Evolutionary conservation across 371 early-diverging fungal species (phyloP), one percentile per base, ranked within the genome.

Genomic region (Mucor indicus): DNA sequence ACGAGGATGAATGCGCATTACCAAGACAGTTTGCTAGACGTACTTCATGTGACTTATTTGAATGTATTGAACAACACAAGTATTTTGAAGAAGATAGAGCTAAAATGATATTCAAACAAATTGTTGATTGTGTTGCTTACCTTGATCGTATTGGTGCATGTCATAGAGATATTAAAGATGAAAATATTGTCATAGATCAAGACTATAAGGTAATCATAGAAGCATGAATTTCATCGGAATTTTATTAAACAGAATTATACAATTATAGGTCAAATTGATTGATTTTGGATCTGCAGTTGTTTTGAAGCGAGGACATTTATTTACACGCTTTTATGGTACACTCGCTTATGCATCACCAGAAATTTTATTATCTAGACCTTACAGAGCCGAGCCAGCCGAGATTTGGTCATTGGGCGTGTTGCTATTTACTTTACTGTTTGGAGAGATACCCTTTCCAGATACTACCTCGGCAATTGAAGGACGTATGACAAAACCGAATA

Each of bases 381-480:
- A 91, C 59, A 67, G 79, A 13, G 90, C 90, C 12, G 86, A 85
- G 23, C 80, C 87, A 13, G 85, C 86, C 33, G 93, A 93, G 42
- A 69, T 91, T 30, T 93, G 92, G 92, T 81, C 89, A 1, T 57
- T 91, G 21, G 92, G 92, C 9, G 72, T 86, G 36, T 67, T 87
- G 21, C 57, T 92, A 27, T 90, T 85, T 69, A 89, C 83, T 0
- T 77, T 91, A 30, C 70, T 85, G 20, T 80, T 77, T 58, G 91
- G 91, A 8, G 86, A 84, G 45, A 80, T 82, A 1, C 90, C 91
- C 1, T 91, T 91, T 61, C 67, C 65, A 10, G 74, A 79, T 53
- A 71, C 80, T 3, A 50, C 62, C 60, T 80, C 58, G 49, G 86
- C 67, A 16, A 64, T 69, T 42, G 65, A 69, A 13, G 77, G 66